Evolutionary conservation across 768 basidiomycete species (phyloP).

Genomic region (Tricholoma matsutake): DNA sequence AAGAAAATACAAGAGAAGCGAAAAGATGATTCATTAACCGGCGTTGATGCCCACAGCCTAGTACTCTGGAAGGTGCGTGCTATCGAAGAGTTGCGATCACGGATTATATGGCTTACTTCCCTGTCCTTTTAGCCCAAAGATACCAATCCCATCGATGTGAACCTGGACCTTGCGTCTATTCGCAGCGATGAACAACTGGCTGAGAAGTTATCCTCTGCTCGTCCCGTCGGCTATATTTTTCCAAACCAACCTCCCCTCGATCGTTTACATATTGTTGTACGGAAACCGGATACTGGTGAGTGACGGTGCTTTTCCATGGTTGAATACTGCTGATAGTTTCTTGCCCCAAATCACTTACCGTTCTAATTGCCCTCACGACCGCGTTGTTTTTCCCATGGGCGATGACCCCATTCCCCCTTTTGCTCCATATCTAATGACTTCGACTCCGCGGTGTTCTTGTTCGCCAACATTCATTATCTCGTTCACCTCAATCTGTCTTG

Average conservation of each 20-base stretch:
- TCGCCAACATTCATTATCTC: no score
- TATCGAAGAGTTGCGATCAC: slow-evolving; percentile 4
- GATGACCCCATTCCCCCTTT: background rate
- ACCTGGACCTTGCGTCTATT: slow-evolving; percentile 7
- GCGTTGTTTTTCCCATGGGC: background rate
- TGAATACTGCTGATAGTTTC: background rate
- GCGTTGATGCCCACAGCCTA: no score
- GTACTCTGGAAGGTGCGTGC: no score
- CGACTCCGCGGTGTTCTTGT: no score
- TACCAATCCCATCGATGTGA: slow-evolving; percentile 4
- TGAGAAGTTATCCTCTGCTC: no score
- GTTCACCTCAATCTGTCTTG: no score
- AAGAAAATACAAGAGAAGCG: no score
- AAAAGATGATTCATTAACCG: no score
- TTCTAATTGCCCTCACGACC: background rate
- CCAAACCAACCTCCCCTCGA: slow-evolving; percentile 9
- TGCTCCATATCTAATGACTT: background rate
- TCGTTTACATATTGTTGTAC: slow-evolving; percentile 11
- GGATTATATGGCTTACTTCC: slow-evolving; percentile 6
- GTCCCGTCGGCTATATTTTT: no score
- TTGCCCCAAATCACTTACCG: no score
- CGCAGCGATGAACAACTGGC: slow-evolving; percentile 1
- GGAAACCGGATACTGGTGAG: background rate
- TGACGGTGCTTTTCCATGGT: background rate
- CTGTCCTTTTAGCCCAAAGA: slow-evolving; percentile 4